Evolutionary conservation across 176 grass and related monocot genomes (phyloP), one percentile per base, ranked within the genome.

Genomic region (Paspalum notatum): DNA sequence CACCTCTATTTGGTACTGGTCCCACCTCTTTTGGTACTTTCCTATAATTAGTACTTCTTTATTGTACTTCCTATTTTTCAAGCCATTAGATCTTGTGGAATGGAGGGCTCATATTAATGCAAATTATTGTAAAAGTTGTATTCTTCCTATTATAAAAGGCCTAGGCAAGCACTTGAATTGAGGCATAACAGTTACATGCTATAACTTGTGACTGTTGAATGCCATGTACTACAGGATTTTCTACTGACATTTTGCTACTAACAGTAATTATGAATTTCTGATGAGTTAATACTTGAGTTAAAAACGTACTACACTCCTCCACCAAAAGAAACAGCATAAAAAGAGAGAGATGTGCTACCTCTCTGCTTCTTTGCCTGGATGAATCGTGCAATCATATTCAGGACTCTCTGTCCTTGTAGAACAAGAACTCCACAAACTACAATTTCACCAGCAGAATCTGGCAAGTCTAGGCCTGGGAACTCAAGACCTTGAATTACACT

Each of bases 361-460:
- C 77, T 95, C 76, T 89, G 83, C 84, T 81, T 86, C 86, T 84
- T 89, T 21, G 95, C 95, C 67, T 95, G 90, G 58, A 98, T 68
- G 13, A 93, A 98, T 24, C 71, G 85, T 57, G 78, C 90, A 81
- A 98, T 61, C 86, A 91, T 93, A 68, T 90, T 90, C 74, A 98
- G 82, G 78, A 93, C 81, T 46, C 90, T 87, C 51, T 95, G 88
- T 73, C 88, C 95, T 83, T 93, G 95, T 44, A 98, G 89, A 86
- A 98, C 88, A 78, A 98, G 89, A 80, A 98, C 82, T 17, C 81
- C 92, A 80, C 83, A 89, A 83, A 95, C 90, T 24, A 98, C 88
- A 64, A 98, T 87, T 93, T 98, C 95, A 48, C 92, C 95, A 55
- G 65, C 70, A 80, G 95, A 98, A 89, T 98, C 95, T 21, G 92